Evolutionary conservation across 1,284 basidiomycete genomes (phyloP).

Genomic region (Phellinidium pouzarii): DNA sequence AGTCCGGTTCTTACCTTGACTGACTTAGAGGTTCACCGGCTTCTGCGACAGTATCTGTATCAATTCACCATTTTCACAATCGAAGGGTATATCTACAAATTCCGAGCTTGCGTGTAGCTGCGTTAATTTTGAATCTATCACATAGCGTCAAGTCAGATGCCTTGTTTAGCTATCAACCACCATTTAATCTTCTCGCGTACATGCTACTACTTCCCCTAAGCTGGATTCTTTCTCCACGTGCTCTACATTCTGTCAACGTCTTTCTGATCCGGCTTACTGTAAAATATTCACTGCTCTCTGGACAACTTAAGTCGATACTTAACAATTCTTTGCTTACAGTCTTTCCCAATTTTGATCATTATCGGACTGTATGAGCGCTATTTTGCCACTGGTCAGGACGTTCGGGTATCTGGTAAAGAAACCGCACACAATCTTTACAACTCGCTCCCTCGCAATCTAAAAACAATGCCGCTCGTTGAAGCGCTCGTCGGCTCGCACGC

Average conservation of each 20-base stretch:
- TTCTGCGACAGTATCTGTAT: constrained; percentile 63
- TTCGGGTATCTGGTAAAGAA: constrained; percentile 44
- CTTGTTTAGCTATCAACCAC: constrained; percentile 86
- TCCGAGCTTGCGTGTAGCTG: neutral
- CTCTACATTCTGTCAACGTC: constrained; percentile 75
- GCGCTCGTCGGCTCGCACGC: constrained; percentile 60
- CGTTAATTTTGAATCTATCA: constrained; percentile 11
- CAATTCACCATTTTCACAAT: constrained; percentile 84
- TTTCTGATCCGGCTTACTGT: constrained; percentile 76
- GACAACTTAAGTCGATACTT: neutral
- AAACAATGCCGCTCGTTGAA: constrained; percentile 65
- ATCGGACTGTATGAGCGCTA: constrained; percentile 81
- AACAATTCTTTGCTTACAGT: constrained; percentile 32
- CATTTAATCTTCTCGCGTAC: constrained; percentile 79
- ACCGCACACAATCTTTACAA: constrained; percentile 53
- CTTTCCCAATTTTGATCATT: constrained; percentile 70
- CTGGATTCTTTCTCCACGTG: constrained; percentile 63
- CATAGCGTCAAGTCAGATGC: constrained; percentile 75
- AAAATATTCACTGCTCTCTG: constrained; percentile 16
- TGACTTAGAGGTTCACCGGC: neutral
- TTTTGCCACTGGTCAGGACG: constrained; percentile 41
- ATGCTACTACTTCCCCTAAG: constrained; percentile 70
- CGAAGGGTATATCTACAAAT: constrained; percentile 55
- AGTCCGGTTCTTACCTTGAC: constrained; percentile 13
- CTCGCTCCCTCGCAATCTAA: constrained; percentile 60